Conservation (phyloP, 2,329 filamentous ascomycete species). For the Trichoderma pleuroti region DNA sequence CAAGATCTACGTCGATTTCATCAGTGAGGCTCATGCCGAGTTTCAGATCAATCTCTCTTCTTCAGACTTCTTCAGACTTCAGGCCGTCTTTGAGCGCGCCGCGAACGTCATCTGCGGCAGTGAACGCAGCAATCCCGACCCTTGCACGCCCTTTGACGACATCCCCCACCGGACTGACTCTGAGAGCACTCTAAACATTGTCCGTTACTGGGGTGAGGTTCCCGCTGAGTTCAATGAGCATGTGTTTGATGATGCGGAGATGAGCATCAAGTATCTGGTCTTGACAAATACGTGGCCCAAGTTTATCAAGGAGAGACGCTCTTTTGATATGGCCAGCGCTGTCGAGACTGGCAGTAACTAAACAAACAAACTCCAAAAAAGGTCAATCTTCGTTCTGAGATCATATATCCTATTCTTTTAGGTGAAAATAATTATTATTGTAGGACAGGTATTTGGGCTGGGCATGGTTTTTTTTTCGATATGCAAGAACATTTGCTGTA, state of each 20-base stretch:
- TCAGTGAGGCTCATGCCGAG: conserved; percentile 58
- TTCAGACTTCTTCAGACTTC: conserved; percentile 50
- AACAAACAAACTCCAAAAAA: background rate
- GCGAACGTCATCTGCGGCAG: conserved; percentile 45
- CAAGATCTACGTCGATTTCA: conserved; percentile 59
- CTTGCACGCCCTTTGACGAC: conserved; percentile 43
- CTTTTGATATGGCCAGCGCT: conserved; percentile 28
- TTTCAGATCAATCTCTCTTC: conserved; percentile 66
- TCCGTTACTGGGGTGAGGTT: conserved; percentile 44
- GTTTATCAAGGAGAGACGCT: conserved; percentile 40
- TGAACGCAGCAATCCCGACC: conserved; percentile 35
- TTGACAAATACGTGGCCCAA: conserved; percentile 68
- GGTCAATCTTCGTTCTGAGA: background rate
- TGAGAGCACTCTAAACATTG: conserved; percentile 25
- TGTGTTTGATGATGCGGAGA: conserved; percentile 59
- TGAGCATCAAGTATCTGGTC: conserved; percentile 63
- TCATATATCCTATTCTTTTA: background rate
- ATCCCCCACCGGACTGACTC: conserved; percentile 21
- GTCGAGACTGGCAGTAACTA: conserved; percentile 19
- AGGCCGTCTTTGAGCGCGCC: conserved; percentile 54
- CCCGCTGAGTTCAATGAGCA: conserved; percentile 48
- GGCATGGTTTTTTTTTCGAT: background rate
- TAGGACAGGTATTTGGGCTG: background rate
- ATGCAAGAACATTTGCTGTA: background rate
- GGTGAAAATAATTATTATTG: conserved; percentile 6